Percentiles rank a stretch among this genome's conserved stretches.
phyloP scores from a whole-genome alignment of 495 filamentous ascomycete species.

The Cercophora newfieldiana region DNA sequence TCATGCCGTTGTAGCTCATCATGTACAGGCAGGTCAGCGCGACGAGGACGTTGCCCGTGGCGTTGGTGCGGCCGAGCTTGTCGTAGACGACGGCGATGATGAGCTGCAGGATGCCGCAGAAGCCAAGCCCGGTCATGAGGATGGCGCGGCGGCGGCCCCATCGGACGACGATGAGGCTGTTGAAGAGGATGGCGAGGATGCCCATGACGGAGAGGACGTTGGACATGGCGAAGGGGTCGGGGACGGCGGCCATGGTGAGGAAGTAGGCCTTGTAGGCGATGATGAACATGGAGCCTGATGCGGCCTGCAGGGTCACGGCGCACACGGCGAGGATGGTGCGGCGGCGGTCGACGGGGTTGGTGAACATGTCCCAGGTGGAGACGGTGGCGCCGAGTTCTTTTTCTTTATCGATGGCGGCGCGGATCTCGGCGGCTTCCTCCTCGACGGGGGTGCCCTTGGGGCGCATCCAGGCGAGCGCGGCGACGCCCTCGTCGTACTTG shows the following conservation, averaged over 20 bases:
- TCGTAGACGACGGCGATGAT: conserved; percentile 58
- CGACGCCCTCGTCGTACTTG: conserved; percentile 50
- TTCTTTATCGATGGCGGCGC: conserved; percentile 53
- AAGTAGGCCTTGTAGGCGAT: conserved; percentile 67
- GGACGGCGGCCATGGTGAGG: conserved; percentile 62
- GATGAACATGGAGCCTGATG: conserved; percentile 62
- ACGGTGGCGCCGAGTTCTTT: conserved; percentile 41
- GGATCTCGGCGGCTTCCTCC: conserved; percentile 54
- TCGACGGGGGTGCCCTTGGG: conserved; percentile 45
- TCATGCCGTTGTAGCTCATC: conserved; percentile 55
- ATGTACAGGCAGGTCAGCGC: conserved; percentile 58
- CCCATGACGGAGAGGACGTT: conserved; percentile 58
- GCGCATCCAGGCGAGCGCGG: conserved; percentile 51
- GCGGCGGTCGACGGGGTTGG: conserved; percentile 53
- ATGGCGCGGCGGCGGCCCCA: conserved; percentile 57
- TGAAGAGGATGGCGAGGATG: conserved; percentile 58
- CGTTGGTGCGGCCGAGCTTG: conserved; percentile 43
- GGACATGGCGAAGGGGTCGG: conserved; percentile 59
- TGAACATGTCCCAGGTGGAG: conserved; percentile 54
- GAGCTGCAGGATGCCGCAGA: conserved; percentile 57
- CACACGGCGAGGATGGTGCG: conserved; percentile 53
- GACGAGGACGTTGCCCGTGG: conserved; percentile 55
- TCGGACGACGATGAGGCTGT: conserved; percentile 53
- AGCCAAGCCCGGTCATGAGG: conserved; percentile 52
- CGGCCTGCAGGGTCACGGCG: conserved; percentile 57